Conservation (phyloP, 768 basidiomycete species). For the Pleurotus salmoneostramineus region DNA sequence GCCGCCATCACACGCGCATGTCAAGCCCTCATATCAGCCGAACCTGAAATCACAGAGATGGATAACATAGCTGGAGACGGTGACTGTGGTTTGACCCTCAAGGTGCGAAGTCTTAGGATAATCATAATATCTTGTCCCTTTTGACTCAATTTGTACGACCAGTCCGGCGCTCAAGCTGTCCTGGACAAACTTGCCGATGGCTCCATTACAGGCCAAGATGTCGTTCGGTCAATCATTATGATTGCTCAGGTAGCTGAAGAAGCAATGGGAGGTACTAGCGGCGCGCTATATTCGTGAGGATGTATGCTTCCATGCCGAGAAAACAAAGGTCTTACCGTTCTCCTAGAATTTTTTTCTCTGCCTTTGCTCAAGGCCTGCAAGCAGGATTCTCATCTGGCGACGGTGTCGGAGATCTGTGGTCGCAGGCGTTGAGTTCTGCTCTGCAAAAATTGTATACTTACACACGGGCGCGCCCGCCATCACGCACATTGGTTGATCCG, state of each 20-base stretch:
- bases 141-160: background rate
- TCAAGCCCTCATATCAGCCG: conserved; percentile 65
- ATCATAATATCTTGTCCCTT: background rate
- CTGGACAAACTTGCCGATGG: conserved; percentile 53
- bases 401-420: conserved; percentile 42
- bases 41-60: conserved; percentile 88
- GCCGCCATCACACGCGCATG: conserved; percentile 56
- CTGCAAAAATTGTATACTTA: conserved; percentile 69
- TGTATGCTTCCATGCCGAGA: background rate
- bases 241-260: conserved; percentile 78
- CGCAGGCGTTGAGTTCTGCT: conserved; percentile 51
- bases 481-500: conserved; percentile 91
- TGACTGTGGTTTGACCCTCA: conserved; percentile 51
- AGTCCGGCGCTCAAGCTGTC: conserved; percentile 72
- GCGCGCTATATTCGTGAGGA: conserved; percentile 85
- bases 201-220: conserved; percentile 56
- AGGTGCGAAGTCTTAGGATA: conserved; percentile 22
- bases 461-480: conserved; percentile 86
- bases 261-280: conserved; percentile 89
- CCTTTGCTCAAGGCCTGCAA: conserved; percentile 71
- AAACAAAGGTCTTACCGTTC: background rate
- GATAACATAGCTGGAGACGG: conserved; percentile 94
- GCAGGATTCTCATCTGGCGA: conserved; percentile 16
- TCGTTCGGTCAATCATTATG: conserved; percentile 59
- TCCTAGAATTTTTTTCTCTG: conserved; percentile 87